Conservation (phyloP, 805 yeast genomes). For the Candida schatavii region DNA sequence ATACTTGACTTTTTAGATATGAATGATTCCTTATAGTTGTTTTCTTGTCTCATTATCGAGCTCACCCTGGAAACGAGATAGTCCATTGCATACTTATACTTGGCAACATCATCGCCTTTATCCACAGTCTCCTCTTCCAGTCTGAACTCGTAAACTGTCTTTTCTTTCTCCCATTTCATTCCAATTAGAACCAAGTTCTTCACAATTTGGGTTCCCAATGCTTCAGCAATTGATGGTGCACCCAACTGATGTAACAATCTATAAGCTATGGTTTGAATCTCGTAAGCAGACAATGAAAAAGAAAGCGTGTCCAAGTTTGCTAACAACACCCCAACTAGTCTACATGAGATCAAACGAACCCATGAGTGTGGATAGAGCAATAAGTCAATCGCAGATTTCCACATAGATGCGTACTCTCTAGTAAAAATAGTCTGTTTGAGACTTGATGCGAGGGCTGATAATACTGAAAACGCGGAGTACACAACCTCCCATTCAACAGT, state of each 20-base stretch:
- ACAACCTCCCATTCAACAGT: conserved; percentile 74
- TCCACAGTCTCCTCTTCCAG: conserved; percentile 18
- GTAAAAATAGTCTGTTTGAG: conserved; percentile 29
- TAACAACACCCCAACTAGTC: conserved; percentile 56
- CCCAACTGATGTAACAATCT: conserved; percentile 74
- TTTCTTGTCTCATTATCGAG: conserved; percentile 62
- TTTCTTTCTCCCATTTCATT: conserved; percentile 55
- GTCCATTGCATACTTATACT: conserved; percentile 42
- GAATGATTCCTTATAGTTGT: conserved; percentile 48
- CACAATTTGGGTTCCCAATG: conserved; percentile 59
- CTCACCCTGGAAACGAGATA: conserved; percentile 66
- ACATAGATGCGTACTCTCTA: conserved; percentile 33
- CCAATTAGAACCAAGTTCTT: conserved; percentile 64
- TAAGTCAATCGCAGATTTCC: conserved; percentile 52
- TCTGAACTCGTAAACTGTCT: conserved; percentile 32
- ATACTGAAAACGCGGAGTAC: conserved; percentile 59
- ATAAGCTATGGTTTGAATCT: conserved; percentile 65
- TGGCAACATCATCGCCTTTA: conserved; percentile 19
- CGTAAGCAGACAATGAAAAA: conserved; percentile 37
- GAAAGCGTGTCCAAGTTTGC: conserved; percentile 33
- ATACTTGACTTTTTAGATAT: conserved; percentile 66
- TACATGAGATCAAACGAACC: conserved; percentile 70
- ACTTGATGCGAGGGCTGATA: conserved; percentile 41
- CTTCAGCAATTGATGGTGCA: conserved; percentile 70
- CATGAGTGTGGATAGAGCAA: conserved; percentile 87